Evolutionary conservation across 2,329 filamentous ascomycete species (phyloP), one percentile per base, ranked within the genome.

Genomic region (Venturia nashicola): DNA sequence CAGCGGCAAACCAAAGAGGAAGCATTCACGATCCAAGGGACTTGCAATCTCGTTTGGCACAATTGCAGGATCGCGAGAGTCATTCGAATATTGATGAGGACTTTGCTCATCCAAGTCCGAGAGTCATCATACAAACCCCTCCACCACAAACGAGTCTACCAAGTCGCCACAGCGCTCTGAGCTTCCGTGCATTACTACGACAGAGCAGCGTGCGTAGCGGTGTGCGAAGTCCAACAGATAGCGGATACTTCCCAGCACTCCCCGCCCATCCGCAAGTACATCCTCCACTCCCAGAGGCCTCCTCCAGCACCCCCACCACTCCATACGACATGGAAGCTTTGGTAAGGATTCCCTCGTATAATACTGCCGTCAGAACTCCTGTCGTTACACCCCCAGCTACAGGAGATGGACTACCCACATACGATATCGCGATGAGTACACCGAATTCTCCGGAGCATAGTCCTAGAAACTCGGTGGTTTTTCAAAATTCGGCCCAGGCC

Each of bases 1-100:
- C 80, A 80, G 63, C 80, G 96, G 65, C 90, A 93, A 66, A 86
- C 85, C 70, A 85, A 93, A 36, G 27, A 57, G 51, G 51, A 36
- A 32, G 51, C 14, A 32, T 32, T 34, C 51, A 34, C 12, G 40
- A 46, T 9, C 11, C 39, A 18, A 23, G 20, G 14, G 34, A 59
- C 20, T 20, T 64, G 27, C 62, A 64, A 46, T 39, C 46, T 43
- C 51, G 62, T 16, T n/a, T 64, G 18, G 62, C 62, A 12, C 51
- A 43, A 20, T 40, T 64, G 27, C 62, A 64, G 39, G 55, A 46
- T 32, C 62, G 40, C n/a, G 54, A 61, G 9, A 34, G 14, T 7
- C 36, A 51, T 12, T 65, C 77, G 87, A 43, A 77, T 78, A 64
- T 64, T 18, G 61, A 63, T 34, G 61, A 63, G 23, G 61, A 63